These are phyloP conservation scores for Argentina anserina DNA, from an alignment of 306 rosid species.

Conservation along the genomic window DNA sequence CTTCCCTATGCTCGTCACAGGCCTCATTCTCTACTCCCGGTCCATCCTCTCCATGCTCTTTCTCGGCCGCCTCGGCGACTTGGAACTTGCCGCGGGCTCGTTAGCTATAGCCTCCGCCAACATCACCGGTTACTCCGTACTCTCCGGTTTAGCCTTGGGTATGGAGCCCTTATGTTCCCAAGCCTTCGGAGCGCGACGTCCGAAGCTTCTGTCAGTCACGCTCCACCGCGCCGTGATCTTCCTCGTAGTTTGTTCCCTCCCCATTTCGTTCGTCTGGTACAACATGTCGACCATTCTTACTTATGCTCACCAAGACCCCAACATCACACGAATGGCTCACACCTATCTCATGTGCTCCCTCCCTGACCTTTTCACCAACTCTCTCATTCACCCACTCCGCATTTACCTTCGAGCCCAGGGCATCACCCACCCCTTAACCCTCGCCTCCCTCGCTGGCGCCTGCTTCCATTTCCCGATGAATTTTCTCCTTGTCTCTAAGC, in stretches of 20 bases:
- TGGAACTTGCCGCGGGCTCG: constrained; percentile 67
- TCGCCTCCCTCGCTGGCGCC: constrained; percentile 67
- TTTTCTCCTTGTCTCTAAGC: constrained; percentile 27
- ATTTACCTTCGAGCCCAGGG: constrained; percentile 89
- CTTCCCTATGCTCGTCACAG: constrained; percentile 60
- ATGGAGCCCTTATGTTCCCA: constrained; percentile 96
- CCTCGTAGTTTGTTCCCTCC: constrained; percentile 53
- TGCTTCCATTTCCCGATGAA: constrained; percentile 56
- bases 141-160: constrained; percentile 74
- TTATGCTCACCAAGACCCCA: constrained; percentile 40
- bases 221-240: constrained; percentile 78
- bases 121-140: constrained; percentile 82
- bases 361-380: constrained; percentile 80
- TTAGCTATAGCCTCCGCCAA: constrained; percentile 91
- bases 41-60: constrained; percentile 80
- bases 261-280: constrained; percentile 77
- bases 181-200: constrained; percentile 86
- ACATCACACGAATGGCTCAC: constrained; percentile 50
- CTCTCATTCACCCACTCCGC: constrained; percentile 78
- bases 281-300: constrained; percentile 51
- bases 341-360: constrained; percentile 54
- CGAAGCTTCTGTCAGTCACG: constrained; percentile 61
- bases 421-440: constrained; percentile 61
- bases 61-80: constrained; percentile 68
- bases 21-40: constrained; percentile 77